Percentiles rank a stretch among this genome's conserved stretches.
Conservation (phyloP, 108 stramenopile genomes). For the Mediolabrus comicus region DNA sequence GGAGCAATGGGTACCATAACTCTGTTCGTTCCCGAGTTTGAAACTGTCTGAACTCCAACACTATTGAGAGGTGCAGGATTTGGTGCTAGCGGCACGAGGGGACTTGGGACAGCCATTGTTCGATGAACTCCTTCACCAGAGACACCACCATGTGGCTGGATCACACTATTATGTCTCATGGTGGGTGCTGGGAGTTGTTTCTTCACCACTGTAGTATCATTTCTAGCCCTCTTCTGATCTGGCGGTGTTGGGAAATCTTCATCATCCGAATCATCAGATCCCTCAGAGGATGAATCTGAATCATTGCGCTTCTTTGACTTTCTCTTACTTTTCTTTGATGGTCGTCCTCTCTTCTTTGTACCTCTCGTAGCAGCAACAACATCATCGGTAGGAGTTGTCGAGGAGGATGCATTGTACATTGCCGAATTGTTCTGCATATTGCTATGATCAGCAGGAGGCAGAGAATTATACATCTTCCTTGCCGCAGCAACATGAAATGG, state of each 20-base stretch:
- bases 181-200: conserved; percentile 1
- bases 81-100: no score
- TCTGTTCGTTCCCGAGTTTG: neutral
- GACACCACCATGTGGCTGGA: no score
- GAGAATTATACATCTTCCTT: conserved; percentile 1
- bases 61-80: no score
- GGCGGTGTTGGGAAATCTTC: conserved; percentile 2
- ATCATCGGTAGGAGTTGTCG: neutral
- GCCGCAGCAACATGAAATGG: conserved; percentile 40
- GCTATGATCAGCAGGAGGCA: neutral
- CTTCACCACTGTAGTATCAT: neutral
- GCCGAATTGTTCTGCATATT: neutral
- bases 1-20: conserved; percentile 10
- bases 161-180: neutral
- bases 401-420: neutral
- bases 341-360: conserved; percentile 14
- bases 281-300: conserved; percentile 5
- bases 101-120: no score
- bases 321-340: neutral
- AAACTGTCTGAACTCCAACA: no score
- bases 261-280: conserved; percentile 1
- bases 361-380: neutral
- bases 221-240: neutral
- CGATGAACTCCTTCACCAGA: no score
- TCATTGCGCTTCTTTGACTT: neutral